Base-by-base conservation (phyloP, 768 basidiomycete species). In the Calocybe gangraenosa region DNA sequence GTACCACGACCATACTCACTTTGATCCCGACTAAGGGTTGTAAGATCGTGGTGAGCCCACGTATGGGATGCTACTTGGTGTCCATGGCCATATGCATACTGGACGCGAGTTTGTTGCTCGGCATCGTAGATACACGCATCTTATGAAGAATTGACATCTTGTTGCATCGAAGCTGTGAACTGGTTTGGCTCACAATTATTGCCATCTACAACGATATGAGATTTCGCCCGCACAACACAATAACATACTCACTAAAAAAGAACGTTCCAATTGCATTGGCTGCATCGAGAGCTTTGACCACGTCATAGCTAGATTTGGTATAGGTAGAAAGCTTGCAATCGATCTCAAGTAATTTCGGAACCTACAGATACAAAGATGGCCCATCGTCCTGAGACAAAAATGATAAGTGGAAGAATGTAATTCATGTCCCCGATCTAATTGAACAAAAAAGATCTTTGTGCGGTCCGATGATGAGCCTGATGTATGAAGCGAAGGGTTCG, bases 191-290 rank as follows among this genome's bases (percentile, higher is more conserved):
- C 45, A 69, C 68, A 70, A 48, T 70, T 70, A 43, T 71, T 64
- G 20, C 70, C 69, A 52, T 70, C 69, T 69, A 17, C 10, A 22
- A 25, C 19, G 14, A 28, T 11, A 7, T 28, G 5, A 11, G 5
- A 11, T 28, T 28, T 28, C 5, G 11, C 6, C 5, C 11, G 25
- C 19, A 13, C 17, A 20, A 19, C 34, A 10, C 14, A 21, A 61
- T n/a, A n/a, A n/a, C n/a, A n/a, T n/a, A n/a, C 68, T n/a, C 52
- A 70, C 69, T 70, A 51, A 69, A 65, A 62, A 73, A 74, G 53
- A 74, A 74, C 0, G 73, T 73, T 5, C 65, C 73, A 7, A 58
- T 68, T 5, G 64, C 67, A 33, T 62, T 62, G 31, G 61, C 64
- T 10, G 56, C 59, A 7, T 53, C 52, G 14, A 71, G 58, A 7